Percentiles rank a stretch among this genome's conserved stretches.
Conservation (phyloP, 495 filamentous ascomycete species). For the Immersiella caudata region DNA sequence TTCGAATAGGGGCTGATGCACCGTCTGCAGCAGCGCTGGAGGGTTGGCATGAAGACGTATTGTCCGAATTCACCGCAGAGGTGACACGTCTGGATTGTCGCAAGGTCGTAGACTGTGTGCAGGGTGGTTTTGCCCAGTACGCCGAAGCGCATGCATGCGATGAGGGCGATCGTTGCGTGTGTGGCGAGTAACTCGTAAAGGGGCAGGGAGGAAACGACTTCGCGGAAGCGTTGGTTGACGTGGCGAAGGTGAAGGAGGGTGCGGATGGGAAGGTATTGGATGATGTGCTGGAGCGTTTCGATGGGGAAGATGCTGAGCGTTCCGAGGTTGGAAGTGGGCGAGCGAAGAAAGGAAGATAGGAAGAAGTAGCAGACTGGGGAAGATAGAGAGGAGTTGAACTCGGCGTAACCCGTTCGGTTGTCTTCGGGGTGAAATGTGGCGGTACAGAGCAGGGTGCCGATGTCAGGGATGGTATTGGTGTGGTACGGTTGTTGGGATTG, state of each 20-base stretch:
- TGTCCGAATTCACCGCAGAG: neutral
- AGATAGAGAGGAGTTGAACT: no score
- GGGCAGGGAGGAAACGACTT: neutral
- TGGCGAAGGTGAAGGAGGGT: neutral
- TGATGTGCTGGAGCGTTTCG: neutral
- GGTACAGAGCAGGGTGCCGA: neutral
- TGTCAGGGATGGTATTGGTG: neutral
- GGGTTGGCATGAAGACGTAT: neutral
- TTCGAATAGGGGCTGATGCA: neutral
- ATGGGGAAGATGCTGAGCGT: neutral
- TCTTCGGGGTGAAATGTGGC: neutral
- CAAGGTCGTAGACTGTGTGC: neutral
- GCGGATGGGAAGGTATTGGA: neutral
- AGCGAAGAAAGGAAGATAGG: neutral
- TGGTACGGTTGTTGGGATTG: neutral
- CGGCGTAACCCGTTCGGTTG: no score
- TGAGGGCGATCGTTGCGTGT: neutral
- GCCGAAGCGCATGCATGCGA: neutral
- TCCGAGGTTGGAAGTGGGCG: neutral
- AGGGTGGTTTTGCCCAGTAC: neutral
- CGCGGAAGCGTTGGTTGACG: neutral
- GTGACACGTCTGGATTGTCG: neutral
- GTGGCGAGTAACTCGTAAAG: neutral
- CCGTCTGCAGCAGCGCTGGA: neutral
- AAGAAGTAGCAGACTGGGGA: neutral